Conservation (phyloP, 1,284 basidiomycete genomes). For the Sanghuangporus weigelae region DNA sequence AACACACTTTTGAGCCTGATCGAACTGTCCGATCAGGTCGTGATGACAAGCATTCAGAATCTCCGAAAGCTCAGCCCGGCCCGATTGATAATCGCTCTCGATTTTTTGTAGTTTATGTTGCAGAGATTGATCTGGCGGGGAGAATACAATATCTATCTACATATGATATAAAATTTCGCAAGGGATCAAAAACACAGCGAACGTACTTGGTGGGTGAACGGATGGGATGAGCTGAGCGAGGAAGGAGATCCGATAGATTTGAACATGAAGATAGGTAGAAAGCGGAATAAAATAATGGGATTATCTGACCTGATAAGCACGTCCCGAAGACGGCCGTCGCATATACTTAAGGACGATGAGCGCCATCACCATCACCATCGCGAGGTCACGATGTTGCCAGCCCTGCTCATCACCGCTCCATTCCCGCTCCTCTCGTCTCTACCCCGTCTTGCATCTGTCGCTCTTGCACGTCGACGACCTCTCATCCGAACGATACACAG, state of each 20-base stretch:
- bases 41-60: background rate
- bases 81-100: background rate
- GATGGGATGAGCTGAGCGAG: constrained; percentile 2
- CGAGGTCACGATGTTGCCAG: too few species aligned
- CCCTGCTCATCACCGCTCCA: too few species aligned
- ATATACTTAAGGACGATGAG: background rate
- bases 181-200: background rate
- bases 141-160: constrained; percentile 8
- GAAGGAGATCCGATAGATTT: background rate
- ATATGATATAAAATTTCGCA: background rate
- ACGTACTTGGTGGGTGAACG: constrained; percentile 16
- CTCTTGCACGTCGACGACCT: too few species aligned
- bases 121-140: background rate
- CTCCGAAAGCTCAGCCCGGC: background rate
- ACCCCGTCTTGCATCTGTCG: too few species aligned
- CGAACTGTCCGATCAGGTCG: constrained; percentile 1
- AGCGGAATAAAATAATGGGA: background rate
- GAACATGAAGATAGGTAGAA: background rate
- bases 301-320: background rate
- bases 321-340: background rate
- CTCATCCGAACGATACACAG: background rate
- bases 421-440: too few species aligned
- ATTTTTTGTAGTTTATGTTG: background rate
- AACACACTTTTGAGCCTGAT: background rate
- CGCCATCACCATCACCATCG: too few species aligned